phyloP scores from a whole-genome alignment of 352 stramenopile genomes.

The Blastocystis sp. region DNA sequence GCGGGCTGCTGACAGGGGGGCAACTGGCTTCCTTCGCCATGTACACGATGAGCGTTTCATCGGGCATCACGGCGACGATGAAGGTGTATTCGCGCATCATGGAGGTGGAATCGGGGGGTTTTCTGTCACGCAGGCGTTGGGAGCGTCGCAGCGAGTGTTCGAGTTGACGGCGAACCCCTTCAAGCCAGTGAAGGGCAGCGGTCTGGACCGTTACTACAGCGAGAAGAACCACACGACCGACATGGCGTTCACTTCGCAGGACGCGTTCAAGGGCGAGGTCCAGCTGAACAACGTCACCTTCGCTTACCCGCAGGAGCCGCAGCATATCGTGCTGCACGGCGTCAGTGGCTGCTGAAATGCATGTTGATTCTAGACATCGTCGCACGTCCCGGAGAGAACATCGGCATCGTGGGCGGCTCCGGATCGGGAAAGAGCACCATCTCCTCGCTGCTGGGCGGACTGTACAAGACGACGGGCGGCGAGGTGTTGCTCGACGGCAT shows the following conservation, averaged over 20 bases:
- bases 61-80: slow-evolving; percentile 21
- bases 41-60: slow-evolving; percentile 52
- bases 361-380: slow-evolving; percentile 12
- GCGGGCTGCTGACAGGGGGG: background rate
- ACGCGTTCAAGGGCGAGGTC: slow-evolving; percentile 32
- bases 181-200: background rate
- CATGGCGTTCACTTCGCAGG: background rate
- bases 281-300: slow-evolving; percentile 9
- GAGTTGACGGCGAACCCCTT: slow-evolving; percentile 9
- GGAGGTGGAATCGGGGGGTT: background rate
- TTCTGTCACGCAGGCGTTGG: background rate
- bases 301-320: slow-evolving; percentile 29
- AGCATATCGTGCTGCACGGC: slow-evolving; percentile 3
- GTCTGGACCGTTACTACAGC: slow-evolving; percentile 47
- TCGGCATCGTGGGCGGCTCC: slow-evolving; percentile 61
- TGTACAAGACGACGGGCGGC: slow-evolving; percentile 58
- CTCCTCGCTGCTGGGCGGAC: slow-evolving; percentile 60
- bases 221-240: slow-evolving; percentile 24
- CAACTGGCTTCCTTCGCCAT: slow-evolving; percentile 40
- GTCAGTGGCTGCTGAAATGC: background rate
- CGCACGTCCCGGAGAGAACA: slow-evolving; percentile 55
- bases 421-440: slow-evolving; percentile 62
- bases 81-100: slow-evolving; percentile 52
- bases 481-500: slow-evolving; percentile 41
- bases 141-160: slow-evolving; percentile 39